Evolutionary conservation across 2,329 filamentous ascomycete genomes (phyloP).

Genomic region (Epichloe uncinata): DNA sequence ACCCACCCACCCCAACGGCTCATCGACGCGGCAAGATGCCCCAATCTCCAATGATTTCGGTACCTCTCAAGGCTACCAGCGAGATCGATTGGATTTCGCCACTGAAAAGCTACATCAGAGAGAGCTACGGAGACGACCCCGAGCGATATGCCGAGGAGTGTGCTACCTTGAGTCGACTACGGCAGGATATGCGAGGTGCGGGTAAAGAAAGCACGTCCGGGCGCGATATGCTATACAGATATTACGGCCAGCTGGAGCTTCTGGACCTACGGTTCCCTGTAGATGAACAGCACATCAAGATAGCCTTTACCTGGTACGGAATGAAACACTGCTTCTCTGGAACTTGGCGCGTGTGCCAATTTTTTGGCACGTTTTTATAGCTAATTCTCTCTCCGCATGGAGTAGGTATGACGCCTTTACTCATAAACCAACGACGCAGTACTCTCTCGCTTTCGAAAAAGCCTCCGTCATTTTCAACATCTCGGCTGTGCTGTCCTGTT

Average conservation of each 20-base stretch:
- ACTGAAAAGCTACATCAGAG: constrained; percentile 83
- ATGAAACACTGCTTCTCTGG: constrained; percentile 11
- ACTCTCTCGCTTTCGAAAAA: constrained; percentile 94
- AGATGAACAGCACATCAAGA: constrained; percentile 98
- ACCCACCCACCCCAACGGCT: background rate
- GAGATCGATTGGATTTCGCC: constrained; percentile 97
- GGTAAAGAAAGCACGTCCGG: constrained; percentile 93
- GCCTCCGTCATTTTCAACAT: constrained; percentile 99
- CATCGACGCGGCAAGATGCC: constrained; percentile 40
- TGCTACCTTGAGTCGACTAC: constrained; percentile 79
- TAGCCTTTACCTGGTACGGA: constrained; percentile 86
- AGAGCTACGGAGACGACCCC: constrained; percentile 91
- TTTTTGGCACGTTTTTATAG: too few relatives aligned
- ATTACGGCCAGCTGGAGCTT: constrained; percentile 93
- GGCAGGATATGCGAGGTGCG: constrained; percentile 96
- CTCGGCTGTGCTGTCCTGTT: constrained; percentile 87
- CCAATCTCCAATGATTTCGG: constrained; percentile 89
- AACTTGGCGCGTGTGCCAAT: background rate
- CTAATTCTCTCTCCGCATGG: background rate
- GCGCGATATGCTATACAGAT: constrained; percentile 85
- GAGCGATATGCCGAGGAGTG: constrained; percentile 95
- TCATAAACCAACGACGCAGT: constrained; percentile 92
- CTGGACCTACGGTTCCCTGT: constrained; percentile 91
- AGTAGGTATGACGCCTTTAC: constrained; percentile 97
- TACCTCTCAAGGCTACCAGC: constrained; percentile 85